Base-by-base conservation (phyloP, 768 basidiomycete species). In the Leccinum olivaceopallidum region DNA sequence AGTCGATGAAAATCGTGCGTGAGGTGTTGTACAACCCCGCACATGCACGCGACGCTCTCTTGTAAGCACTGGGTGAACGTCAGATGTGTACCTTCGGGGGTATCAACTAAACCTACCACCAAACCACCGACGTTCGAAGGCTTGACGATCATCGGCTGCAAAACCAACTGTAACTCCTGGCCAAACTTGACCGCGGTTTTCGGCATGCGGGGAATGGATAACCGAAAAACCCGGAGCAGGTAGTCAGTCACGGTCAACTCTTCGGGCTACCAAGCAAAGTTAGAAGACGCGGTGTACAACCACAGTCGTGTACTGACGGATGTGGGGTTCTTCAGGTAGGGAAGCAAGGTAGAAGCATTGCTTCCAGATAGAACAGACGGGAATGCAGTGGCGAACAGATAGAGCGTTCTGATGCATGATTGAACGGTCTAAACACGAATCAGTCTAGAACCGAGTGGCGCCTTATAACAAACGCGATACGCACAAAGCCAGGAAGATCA, bases 1-100 rank as follows among this genome's bases (percentile, higher is more conserved):
- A 98, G 80, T 37, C 87, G 83, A 16, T 76, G 76, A 66, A 88
- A 96, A 65, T 98, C 94, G 60, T 92, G 90, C 0, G 97, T 98
- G 18, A 98, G 80, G 65, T 91, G 77, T 55, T 87, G 86, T 1
- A 95, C 88, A 1, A 91, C 90, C 0, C 85, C 83, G 70, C 95
- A 96, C 78, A 96, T 87, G 65, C 95, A 98, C 0, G 93, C 93
- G 14, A 98, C 90, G 13, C 87, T 86, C 74, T 98, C 97, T 77
- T 95, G 94, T 34, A 98, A 74, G 22, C 90, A 87, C 90, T 95
- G 2, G 48, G 26, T 50, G 36, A 26, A 39, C 49, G 26, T 62
- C n/a, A 63, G 53, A 51, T 20, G 30, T 30, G 13, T 3, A 48
- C 39, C 10, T 22, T 34, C 30, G 3, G 7, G 20, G 3, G 13